phyloP scores from a whole-genome alignment of 2,329 filamentous ascomycete genomes.

The Epichloe scottii region DNA sequence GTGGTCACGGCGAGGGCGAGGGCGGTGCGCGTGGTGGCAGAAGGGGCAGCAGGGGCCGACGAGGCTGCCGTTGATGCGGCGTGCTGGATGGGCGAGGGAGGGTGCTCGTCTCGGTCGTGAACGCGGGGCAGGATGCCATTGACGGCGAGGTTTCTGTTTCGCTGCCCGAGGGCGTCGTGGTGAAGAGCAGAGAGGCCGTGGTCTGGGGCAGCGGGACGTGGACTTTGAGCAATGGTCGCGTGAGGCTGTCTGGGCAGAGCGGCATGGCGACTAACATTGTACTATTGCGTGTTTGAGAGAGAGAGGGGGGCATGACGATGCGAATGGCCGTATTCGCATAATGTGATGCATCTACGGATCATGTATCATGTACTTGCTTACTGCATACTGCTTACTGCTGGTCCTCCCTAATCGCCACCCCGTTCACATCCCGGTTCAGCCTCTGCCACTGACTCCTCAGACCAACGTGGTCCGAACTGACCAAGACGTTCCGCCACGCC shows the following conservation, averaged over 20 bases:
- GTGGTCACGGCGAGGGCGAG: slow-evolving; percentile 19
- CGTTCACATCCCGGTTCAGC: slow-evolving; percentile 16
- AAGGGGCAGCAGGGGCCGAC: not conserved
- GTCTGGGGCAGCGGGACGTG: slow-evolving; percentile 13
- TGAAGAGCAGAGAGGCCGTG: slow-evolving; percentile 5
- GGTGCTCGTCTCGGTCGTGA: slow-evolving; percentile 13
- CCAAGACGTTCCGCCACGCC: slow-evolving; percentile 22
- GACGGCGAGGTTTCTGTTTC: slow-evolving; percentile 6
- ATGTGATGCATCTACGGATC: not conserved
- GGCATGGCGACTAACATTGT: slow-evolving; percentile 16
- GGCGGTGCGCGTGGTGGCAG: slow-evolving; percentile 8
- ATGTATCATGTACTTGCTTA: not conserved
- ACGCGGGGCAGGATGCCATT: slow-evolving; percentile 11
- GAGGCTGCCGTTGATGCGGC: slow-evolving; percentile 11
- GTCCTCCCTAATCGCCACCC: slow-evolving; percentile 3
- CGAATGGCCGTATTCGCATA: not conserved
- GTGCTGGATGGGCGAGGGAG: slow-evolving; percentile 11
- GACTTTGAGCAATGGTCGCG: slow-evolving; percentile 4
- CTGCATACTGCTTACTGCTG: not conserved
- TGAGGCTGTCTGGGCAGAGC: slow-evolving; percentile 5
- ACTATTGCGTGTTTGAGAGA: slow-evolving; percentile 4
- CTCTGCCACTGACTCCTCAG: slow-evolving; percentile 24
- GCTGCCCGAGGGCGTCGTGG: slow-evolving; percentile 6
- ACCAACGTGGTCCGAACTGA: slow-evolving; percentile 17
- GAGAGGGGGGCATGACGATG: not conserved